A percentile compares a stretch with the other conserved stretches of the same genome.
These are phyloP conservation scores for Pestalotiopsis sp. DNA, from an alignment of 2,329 filamentous ascomycete species.

Conservation along the genomic window DNA sequence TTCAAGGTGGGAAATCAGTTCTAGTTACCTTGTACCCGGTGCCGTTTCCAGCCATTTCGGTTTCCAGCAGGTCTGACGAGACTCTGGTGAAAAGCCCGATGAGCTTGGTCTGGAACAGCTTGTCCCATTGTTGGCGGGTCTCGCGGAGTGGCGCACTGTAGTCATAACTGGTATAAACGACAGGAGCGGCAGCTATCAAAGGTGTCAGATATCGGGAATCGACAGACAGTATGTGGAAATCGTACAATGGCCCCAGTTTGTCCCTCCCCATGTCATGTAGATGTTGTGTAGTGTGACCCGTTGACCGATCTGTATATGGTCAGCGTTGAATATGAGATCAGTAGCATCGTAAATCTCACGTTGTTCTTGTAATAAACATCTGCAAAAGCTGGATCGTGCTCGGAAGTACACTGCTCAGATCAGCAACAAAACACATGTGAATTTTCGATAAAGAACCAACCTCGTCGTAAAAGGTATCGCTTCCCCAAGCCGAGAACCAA, in stretches of 20 bases:
- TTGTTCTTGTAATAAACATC: slow-evolving; percentile 62
- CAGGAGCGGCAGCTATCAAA: slow-evolving; percentile 41
- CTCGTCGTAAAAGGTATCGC: slow-evolving; percentile 51
- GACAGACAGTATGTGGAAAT: not conserved
- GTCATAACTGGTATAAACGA: slow-evolving; percentile 51
- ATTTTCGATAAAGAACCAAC: slow-evolving; percentile 14
- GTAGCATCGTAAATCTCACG: not conserved
- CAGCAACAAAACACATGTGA: not conserved
- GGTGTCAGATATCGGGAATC: slow-evolving; percentile 2
- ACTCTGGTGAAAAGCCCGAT: slow-evolving; percentile 57
- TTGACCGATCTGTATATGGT: slow-evolving; percentile 41
- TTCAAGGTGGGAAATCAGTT: not conserved
- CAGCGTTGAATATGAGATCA: not conserved
- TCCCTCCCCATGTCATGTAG: slow-evolving; percentile 59
- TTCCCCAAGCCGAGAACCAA: slow-evolving; percentile 57
- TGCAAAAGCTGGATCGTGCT: slow-evolving; percentile 46
- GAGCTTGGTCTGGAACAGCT: slow-evolving; percentile 58
- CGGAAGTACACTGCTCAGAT: not conserved
- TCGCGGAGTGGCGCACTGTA: slow-evolving; percentile 54
- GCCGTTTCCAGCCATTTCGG: slow-evolving; percentile 57
- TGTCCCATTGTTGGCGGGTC: slow-evolving; percentile 54
- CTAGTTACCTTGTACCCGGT: slow-evolving; percentile 39
- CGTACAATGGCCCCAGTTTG: slow-evolving; percentile 55
- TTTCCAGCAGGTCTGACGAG: slow-evolving; percentile 52
- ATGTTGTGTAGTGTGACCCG: slow-evolving; percentile 49